Percentiles rank a stretch among this genome's conserved stretches.
phyloP scores from a whole-genome alignment of 257 asterid genomes.

The Cinchona pubescens region DNA sequence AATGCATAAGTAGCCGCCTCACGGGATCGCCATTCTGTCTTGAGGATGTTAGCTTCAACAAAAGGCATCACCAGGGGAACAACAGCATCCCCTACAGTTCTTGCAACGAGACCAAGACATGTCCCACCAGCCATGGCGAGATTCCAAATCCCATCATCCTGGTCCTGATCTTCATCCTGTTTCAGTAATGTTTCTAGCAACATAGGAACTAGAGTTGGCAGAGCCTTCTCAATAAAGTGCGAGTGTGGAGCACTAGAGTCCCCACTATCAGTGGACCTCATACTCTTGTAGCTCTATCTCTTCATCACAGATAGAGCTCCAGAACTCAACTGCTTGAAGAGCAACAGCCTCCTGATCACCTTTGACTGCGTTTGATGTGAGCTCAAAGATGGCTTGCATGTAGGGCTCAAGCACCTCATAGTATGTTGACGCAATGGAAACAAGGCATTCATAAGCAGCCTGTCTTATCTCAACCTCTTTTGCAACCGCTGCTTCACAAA shows the following conservation, averaged over 20 bases:
- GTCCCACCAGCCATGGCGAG: constrained; percentile 92
- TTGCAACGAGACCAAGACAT: constrained; percentile 71
- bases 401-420: constrained; percentile 72
- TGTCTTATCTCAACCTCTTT: constrained; percentile 68
- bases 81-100: constrained; percentile 75
- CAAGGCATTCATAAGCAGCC: constrained; percentile 86
- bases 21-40: constrained; percentile 74
- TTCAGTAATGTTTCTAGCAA: constrained; percentile 75
- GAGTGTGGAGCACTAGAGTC: constrained; percentile 57
- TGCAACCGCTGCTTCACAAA: constrained; percentile 74
- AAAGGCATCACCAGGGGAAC: constrained; percentile 82
- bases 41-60: constrained; percentile 59
- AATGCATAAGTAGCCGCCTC: constrained; percentile 89
- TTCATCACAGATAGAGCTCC: constrained; percentile 91
- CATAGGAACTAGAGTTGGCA: constrained; percentile 72
- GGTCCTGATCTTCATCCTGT: constrained; percentile 86
- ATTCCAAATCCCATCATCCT: constrained; percentile 85
- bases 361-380: constrained; percentile 75
- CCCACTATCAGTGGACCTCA: constrained; percentile 52
- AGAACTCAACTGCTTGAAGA: constrained; percentile 86
- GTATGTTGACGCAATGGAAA: constrained; percentile 74
- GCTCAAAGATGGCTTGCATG: constrained; percentile 72
- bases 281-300: constrained; percentile 76
- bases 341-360: constrained; percentile 78
- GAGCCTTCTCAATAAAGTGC: constrained; percentile 69